Conservation (phyloP, 2,329 filamentous ascomycete genomes). For the Fusarium humuli region DNA sequence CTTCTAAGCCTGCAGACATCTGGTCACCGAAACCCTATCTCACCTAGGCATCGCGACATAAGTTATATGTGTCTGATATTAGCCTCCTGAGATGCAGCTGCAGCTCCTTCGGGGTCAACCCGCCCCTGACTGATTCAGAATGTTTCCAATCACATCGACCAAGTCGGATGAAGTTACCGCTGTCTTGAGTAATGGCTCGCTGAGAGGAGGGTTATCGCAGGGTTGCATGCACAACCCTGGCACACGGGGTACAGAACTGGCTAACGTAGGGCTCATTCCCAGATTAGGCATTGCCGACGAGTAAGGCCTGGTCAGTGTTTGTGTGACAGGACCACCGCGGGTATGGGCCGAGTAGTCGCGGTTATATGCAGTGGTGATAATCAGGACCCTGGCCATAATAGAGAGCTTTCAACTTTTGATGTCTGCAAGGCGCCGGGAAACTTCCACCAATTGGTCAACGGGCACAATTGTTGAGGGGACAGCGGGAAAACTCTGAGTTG, state of each 20-base stretch:
- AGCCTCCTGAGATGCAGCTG: neutral
- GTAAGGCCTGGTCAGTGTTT: conserved; percentile 6
- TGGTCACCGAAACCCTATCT: neutral
- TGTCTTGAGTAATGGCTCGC: conserved; percentile 25
- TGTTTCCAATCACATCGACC: conserved; percentile 14
- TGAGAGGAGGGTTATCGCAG: conserved; percentile 20
- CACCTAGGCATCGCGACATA: neutral
- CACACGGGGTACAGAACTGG: conserved; percentile 17
- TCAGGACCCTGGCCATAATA: conserved; percentile 26
- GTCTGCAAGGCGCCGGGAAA: conserved; percentile 12
- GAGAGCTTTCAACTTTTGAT: neutral
- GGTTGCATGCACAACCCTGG: conserved; percentile 31
- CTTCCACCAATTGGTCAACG: conserved; percentile 34
- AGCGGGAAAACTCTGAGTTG: neutral
- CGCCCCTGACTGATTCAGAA: conserved; percentile 1
- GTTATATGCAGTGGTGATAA: conserved; percentile 22
- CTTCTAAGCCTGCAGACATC: neutral
- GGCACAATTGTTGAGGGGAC: neutral
- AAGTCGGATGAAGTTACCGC: conserved; percentile 31
- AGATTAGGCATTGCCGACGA: conserved; percentile 22
- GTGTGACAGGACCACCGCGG: conserved; percentile 19
- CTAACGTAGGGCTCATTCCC: conserved; percentile 31
- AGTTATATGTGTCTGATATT: neutral
- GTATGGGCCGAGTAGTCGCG: conserved; percentile 27
- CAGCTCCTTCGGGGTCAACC: neutral